Evolutionary conservation across 2,329 filamentous ascomycete species (phyloP), one percentile per base, ranked within the genome.

Genomic region (Grosmannia huntii): DNA sequence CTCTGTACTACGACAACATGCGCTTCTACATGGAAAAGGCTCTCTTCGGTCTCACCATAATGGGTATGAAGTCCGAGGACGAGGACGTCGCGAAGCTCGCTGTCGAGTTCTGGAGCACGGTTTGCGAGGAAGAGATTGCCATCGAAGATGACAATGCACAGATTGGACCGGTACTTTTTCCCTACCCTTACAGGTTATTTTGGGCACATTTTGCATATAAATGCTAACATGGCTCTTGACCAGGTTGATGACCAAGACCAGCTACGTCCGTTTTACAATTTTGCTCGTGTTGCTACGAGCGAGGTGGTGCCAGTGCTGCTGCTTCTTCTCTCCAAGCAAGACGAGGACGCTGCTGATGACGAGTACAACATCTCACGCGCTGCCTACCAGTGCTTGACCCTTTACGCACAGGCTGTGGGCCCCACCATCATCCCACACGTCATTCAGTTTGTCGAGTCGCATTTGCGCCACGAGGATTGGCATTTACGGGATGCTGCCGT

Each of bases 11-110:
- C 72, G 94, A 99, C 68, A 95, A 96, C 77, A 99, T 99, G 94
- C 87, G 91, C 68, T 99, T 96, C 75, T 99, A 99, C 78, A 99
- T 99, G 94, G 94, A 99, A 80, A 97, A 97, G 83, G 94, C 94
- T 41, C 81, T 99, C 50, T 99, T 99, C 67, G 94, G 94, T 60
- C 81, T 99, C 48, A 99, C 94, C 46, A 96, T 99, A 63, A 85
- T 96, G 70, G 94, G 94, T 65, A 99, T 99, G 94, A 96, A 96
- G 82, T 95, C 85, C 67, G 86, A 91, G 9, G 94, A 99, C 66
- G 94, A 99, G 73, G 94, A 99, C 70, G 94, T 99, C 57, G 89
- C 94, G 62, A 99, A 99, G 80, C 81, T 99, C 59, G 94, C 94
- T 44, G 90, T 99, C 64, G 94, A 99, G 71, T 99, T 99, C 76